Percentiles rank a stretch among this genome's conserved stretches.
Evolutionary conservation across 2,329 filamentous ascomycete species (phyloP).

Genomic region (Ustilaginoidea virens): DNA sequence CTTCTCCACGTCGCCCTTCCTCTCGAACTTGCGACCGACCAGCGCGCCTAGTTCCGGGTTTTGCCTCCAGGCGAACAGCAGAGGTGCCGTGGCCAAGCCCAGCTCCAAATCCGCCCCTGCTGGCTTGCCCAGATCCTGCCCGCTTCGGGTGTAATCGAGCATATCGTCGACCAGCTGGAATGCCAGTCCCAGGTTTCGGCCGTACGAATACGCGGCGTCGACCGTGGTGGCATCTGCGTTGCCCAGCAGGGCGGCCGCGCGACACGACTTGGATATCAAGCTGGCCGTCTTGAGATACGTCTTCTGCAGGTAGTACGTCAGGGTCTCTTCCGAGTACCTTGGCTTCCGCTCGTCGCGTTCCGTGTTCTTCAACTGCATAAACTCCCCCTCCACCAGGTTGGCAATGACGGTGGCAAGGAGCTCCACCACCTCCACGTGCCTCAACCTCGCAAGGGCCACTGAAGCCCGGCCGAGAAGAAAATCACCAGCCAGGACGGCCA

Average conservation of each 20-base stretch:
- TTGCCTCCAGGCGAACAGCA: slow-evolving; percentile 91
- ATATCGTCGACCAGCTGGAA: slow-evolving; percentile 98
- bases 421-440: slow-evolving; percentile 89
- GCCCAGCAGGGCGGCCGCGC: slow-evolving; percentile 75
- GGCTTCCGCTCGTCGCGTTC: slow-evolving; percentile 74
- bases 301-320: slow-evolving; percentile 92
- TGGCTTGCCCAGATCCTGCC: slow-evolving; percentile 79
- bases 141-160: slow-evolving; percentile 86
- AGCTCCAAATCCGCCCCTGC: slow-evolving; percentile 88
- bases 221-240: slow-evolving; percentile 63
- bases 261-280: slow-evolving; percentile 89
- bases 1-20: slow-evolving; percentile 69
- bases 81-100: slow-evolving; percentile 80
- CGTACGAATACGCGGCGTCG: slow-evolving; percentile 82
- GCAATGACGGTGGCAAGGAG: slow-evolving; percentile 91
- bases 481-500: slow-evolving; percentile 95
- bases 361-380: slow-evolving; percentile 99
- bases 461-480: slow-evolving; percentile 88
- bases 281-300: slow-evolving; percentile 96
- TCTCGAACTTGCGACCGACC: slow-evolving; percentile 79
- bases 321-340: slow-evolving; percentile 71
- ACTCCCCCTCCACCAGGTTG: slow-evolving; percentile 94
- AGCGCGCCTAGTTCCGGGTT: slow-evolving; percentile 71
- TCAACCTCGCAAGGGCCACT: slow-evolving; percentile 75
- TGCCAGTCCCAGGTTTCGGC: slow-evolving; percentile 82